Evolutionary conservation across 2,329 filamentous ascomycete species (phyloP).

Genomic region (Helicocarpus griseus): DNA sequence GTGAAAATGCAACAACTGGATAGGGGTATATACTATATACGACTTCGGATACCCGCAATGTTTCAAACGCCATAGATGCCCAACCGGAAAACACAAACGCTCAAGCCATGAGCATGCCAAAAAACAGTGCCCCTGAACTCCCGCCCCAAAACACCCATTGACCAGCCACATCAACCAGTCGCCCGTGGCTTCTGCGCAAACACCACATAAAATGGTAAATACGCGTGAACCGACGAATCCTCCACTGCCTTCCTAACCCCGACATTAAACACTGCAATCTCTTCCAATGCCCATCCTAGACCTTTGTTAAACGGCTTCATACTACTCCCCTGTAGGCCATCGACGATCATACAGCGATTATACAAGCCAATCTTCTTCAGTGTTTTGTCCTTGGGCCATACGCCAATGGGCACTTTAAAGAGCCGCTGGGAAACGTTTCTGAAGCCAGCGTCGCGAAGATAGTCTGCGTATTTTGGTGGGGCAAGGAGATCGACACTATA

Average conservation of each 20-base stretch:
- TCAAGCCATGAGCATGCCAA: too few species aligned
- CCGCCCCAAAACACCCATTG: too few species aligned
- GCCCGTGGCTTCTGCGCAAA: not conserved
- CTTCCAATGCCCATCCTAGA: not conserved
- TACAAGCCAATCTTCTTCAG: slow-evolving; percentile 2
- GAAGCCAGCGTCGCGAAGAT: slow-evolving; percentile 32
- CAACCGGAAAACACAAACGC: too few species aligned
- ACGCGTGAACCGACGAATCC: not conserved
- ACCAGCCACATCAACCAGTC: not conserved
- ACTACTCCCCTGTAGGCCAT: not conserved
- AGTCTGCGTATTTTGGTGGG: slow-evolving; percentile 16
- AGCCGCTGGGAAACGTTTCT: slow-evolving; percentile 32
- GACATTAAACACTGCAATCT: slow-evolving; percentile 1
- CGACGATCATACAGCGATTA: slow-evolving; percentile 2
- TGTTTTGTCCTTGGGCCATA: slow-evolving; percentile 28
- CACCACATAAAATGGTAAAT: not conserved
- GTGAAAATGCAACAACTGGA: too few species aligned
- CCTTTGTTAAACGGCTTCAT: not conserved
- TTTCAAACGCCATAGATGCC: too few species aligned
- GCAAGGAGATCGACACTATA: slow-evolving; percentile 18
- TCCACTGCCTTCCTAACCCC: not conserved
- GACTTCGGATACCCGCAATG: too few species aligned
- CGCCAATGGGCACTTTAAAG: slow-evolving; percentile 34
- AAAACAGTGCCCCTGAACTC: too few species aligned
- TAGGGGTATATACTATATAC: too few species aligned